Conservation (phyloP, 2,329 filamentous ascomycete species). For the Teratosphaeria viscida region DNA sequence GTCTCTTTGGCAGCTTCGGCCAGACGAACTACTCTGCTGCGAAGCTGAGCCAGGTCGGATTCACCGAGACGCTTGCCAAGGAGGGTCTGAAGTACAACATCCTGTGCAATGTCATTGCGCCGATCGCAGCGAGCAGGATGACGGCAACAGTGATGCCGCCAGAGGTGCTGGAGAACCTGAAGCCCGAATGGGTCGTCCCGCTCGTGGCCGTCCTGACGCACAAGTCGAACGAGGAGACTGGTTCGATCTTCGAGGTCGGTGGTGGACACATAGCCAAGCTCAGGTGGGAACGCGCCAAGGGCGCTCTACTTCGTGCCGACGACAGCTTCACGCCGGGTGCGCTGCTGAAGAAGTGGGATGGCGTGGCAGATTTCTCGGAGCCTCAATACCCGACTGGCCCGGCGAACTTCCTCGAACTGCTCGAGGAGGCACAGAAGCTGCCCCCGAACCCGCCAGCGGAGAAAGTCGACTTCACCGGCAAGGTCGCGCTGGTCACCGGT, state of each 20-base stretch:
- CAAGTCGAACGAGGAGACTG: constrained; percentile 77
- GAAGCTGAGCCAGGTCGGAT: constrained; percentile 89
- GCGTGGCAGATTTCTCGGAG: constrained; percentile 75
- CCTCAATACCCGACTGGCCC: constrained; percentile 74
- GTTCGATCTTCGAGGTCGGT: constrained; percentile 85
- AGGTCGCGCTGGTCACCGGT: constrained; percentile 78
- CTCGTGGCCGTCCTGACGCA: constrained; percentile 82
- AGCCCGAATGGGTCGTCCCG: constrained; percentile 91
- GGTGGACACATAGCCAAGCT: constrained; percentile 88
- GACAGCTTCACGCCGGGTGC: constrained; percentile 78
- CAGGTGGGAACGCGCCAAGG: constrained; percentile 86
- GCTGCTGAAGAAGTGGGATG: constrained; percentile 78
- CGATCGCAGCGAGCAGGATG: constrained; percentile 91
- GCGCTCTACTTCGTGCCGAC: constrained; percentile 82
- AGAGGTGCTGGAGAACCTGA: constrained; percentile 75
- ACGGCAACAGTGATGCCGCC: constrained; percentile 91
- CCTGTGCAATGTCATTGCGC: constrained; percentile 84
- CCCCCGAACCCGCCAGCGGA: constrained; percentile 61
- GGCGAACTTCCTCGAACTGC: constrained; percentile 76
- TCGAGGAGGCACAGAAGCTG: constrained; percentile 74
- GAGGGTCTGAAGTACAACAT: constrained; percentile 99
- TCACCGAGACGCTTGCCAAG: constrained; percentile 95
- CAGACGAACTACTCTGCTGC: constrained; percentile 97
- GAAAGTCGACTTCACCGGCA: constrained; percentile 70
- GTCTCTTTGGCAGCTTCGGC: constrained; percentile 89